Evolutionary conservation across 768 basidiomycete genomes (phyloP).

Genomic region (Auriscalpium microsporum): DNA sequence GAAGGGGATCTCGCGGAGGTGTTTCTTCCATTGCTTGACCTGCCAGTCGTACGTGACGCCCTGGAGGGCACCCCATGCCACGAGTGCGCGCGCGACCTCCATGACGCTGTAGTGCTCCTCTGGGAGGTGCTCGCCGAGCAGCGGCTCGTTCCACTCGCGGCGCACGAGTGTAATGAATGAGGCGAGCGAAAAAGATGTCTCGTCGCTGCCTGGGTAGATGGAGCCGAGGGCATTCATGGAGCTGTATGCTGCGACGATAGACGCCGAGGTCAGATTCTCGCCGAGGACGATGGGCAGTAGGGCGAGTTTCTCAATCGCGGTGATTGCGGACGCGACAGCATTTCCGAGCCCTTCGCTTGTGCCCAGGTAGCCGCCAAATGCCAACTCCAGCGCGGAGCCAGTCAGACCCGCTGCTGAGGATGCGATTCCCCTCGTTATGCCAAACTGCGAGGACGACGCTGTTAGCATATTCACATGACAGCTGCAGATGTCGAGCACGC

Average conservation of each 20-base stretch:
- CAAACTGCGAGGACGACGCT: conserved; percentile 41
- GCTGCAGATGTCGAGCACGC: conserved; percentile 20
- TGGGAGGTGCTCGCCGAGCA: conserved; percentile 43
- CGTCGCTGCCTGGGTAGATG: conserved; percentile 68
- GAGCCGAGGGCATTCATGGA: conserved; percentile 67
- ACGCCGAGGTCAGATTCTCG: conserved; percentile 70
- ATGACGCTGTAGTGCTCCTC: conserved; percentile 53
- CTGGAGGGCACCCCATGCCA: conserved; percentile 76
- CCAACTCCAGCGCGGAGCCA: conserved; percentile 52
- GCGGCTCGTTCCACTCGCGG: conserved; percentile 61
- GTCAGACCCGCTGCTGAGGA: conserved; percentile 50
- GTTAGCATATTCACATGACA: not conserved
- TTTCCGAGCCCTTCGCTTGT: conserved; percentile 49
- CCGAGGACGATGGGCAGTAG: conserved; percentile 68
- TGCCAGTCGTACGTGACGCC: conserved; percentile 77
- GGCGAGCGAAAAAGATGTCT: conserved; percentile 73
- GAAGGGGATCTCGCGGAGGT: conserved; percentile 59
- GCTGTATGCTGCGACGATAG: conserved; percentile 63
- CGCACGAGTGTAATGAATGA: conserved; percentile 76
- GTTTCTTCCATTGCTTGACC: conserved; percentile 59
- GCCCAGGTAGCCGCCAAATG: conserved; percentile 54
- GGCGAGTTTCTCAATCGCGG: conserved; percentile 60
- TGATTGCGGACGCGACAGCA: conserved; percentile 52
- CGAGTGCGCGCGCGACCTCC: conserved; percentile 59
- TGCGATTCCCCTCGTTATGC: conserved; percentile 54